A percentile compares a stretch with the other conserved stretches of the same genome.
These are phyloP conservation scores for Auriscalpium orientale DNA, from an alignment of 768 basidiomycete genomes.

Conservation along the genomic window DNA sequence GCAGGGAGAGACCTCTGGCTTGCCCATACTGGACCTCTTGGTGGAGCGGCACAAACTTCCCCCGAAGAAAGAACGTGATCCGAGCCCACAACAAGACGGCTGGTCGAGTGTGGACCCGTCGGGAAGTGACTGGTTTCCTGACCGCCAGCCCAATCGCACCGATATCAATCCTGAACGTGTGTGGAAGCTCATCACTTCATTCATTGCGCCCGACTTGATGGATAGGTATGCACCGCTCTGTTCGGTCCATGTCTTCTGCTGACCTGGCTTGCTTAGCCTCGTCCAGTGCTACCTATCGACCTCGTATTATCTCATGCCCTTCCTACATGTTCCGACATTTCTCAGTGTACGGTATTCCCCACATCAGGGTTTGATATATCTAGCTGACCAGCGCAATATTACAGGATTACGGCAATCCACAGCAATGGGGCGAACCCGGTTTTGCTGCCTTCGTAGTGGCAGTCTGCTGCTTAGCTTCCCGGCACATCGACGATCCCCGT, in stretches of 20 bases:
- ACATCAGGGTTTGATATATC: too few species aligned
- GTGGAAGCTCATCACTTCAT: conserved; percentile 82
- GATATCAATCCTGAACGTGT: conserved; percentile 82
- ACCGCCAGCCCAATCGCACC: conserved; percentile 63
- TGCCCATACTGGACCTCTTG: conserved; percentile 80
- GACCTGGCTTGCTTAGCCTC: conserved; percentile 36
- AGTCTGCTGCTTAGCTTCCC: conserved; percentile 82
- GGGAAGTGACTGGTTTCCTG: conserved; percentile 67
- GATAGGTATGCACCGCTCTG: conserved; percentile 55
- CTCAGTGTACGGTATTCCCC: conserved; percentile 42
- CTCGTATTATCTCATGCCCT: conserved; percentile 88
- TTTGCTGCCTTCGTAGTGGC: conserved; percentile 94
- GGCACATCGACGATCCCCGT: conserved; percentile 88
- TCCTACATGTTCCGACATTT: conserved; percentile 88
- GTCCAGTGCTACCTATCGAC: conserved; percentile 85
- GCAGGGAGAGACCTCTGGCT: conserved; percentile 91
- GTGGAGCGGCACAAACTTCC: conserved; percentile 57
- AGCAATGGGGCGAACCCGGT: conserved; percentile 93
- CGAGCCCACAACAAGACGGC: conserved; percentile 13
- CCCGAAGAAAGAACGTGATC: conserved; percentile 27
- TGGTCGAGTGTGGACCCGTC: conserved; percentile 2
- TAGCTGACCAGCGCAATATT: conserved; percentile 1
- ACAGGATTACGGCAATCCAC: conserved; percentile 88
- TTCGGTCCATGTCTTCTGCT: conserved; percentile 9
- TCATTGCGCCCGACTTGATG: conserved; percentile 87